Conservation (phyloP, 1,284 basidiomycete genomes). For the Boletus chippewaensis region DNA sequence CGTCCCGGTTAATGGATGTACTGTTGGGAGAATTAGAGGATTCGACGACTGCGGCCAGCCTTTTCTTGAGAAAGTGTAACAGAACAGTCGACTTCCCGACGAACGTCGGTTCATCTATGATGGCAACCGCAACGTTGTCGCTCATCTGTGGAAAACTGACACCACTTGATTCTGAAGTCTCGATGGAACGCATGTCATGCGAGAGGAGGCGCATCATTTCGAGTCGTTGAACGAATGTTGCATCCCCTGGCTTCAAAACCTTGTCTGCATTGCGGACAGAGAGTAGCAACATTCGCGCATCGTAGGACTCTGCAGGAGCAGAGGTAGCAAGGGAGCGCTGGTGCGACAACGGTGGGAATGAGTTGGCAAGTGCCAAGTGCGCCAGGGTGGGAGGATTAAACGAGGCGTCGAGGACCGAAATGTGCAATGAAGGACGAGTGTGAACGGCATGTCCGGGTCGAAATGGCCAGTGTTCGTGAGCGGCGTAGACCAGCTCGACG, state of each 20-base stretch:
- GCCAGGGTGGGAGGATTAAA: constrained; percentile 93
- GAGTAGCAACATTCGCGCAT: constrained; percentile 76
- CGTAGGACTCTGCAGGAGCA: constrained; percentile 38
- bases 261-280: constrained; percentile 92
- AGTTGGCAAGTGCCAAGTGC: constrained; percentile 72
- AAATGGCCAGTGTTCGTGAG: constrained; percentile 54
- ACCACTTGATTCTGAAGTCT: constrained; percentile 1
- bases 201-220: constrained; percentile 78
- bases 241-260: constrained; percentile 62
- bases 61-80: constrained; percentile 43
- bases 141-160: constrained; percentile 13
- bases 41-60: constrained; percentile 26
- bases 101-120: constrained; percentile 86
- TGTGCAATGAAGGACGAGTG: constrained; percentile 32
- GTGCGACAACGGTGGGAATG: constrained; percentile 29
- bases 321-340: constrained; percentile 2
- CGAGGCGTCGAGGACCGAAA: constrained; percentile 82
- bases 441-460: constrained; percentile 21
- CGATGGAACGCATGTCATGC: constrained; percentile 36
- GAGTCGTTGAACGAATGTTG: constrained; percentile 65
- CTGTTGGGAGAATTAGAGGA: not conserved
- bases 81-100: constrained; percentile 73
- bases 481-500: constrained; percentile 49
- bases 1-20: constrained; percentile 1
- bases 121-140: constrained; percentile 67